phyloP scores from a whole-genome alignment of 2,329 filamentous ascomycete genomes.

The Alternaria sp. region DNA sequence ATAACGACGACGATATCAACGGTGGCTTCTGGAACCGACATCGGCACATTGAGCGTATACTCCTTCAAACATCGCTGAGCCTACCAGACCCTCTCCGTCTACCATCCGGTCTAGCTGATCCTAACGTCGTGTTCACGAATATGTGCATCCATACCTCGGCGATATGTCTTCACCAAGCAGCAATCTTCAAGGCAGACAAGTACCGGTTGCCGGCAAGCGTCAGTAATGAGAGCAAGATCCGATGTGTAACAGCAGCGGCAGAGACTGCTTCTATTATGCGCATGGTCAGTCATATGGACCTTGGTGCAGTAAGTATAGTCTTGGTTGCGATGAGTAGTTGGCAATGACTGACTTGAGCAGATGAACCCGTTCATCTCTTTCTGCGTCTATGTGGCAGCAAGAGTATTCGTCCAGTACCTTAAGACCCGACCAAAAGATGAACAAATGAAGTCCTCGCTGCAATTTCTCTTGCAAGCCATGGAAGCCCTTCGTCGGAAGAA shows the following conservation, averaged over 20 bases:
- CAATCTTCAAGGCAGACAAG: slow-evolving; percentile 96
- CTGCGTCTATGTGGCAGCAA: slow-evolving; percentile 92
- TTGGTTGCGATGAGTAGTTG: neutral
- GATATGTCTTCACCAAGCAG: slow-evolving; percentile 97
- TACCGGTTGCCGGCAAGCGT: slow-evolving; percentile 79
- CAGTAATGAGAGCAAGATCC: slow-evolving; percentile 86
- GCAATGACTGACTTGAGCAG: slow-evolving; percentile 57
- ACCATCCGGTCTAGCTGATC: slow-evolving; percentile 75
- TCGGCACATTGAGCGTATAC: slow-evolving; percentile 84
- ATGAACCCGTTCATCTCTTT: slow-evolving; percentile 97
- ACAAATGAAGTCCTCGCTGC: slow-evolving; percentile 79
- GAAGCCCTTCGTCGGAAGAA: slow-evolving; percentile 87
- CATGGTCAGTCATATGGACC: slow-evolving; percentile 88
- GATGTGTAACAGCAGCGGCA: slow-evolving; percentile 91
- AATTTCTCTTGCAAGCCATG: slow-evolving; percentile 91
- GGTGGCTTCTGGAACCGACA: slow-evolving; percentile 97
- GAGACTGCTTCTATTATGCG: slow-evolving; percentile 96
- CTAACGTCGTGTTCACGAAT: slow-evolving; percentile 91
- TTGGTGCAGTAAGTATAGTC: slow-evolving; percentile 72
- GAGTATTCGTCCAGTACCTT: slow-evolving; percentile 96
- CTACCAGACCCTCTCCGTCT: slow-evolving; percentile 83
- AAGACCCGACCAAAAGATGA: slow-evolving; percentile 89
- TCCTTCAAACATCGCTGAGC: slow-evolving; percentile 84
- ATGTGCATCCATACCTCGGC: slow-evolving; percentile 97
- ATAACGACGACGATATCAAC: slow-evolving; percentile 86